phyloP scores from a whole-genome alignment of 495 filamentous ascomycete species.

The Penicilliopsis zonata region DNA sequence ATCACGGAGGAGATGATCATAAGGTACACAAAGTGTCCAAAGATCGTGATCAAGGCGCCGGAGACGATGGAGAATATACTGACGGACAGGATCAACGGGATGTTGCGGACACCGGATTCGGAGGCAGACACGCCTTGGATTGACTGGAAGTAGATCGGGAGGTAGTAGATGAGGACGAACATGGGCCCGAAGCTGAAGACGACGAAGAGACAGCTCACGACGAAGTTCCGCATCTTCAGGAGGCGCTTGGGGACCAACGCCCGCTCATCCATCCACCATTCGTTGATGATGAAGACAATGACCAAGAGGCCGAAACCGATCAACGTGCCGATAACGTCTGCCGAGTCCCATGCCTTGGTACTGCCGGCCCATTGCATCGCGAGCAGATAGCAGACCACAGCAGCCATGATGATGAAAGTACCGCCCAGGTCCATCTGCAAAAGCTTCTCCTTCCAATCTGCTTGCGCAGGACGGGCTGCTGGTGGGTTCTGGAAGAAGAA shows the following conservation, averaged over 20 bases:
- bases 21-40: constrained; percentile 41
- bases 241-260: constrained; percentile 9
- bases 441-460: constrained; percentile 16
- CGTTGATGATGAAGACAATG: constrained; percentile 10
- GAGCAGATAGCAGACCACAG: constrained; percentile 20
- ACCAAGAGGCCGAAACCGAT: constrained; percentile 21
- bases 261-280: constrained; percentile 16
- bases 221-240: constrained; percentile 11
- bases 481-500: constrained; percentile 26
- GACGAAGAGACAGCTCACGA: constrained; percentile 8
- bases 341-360: constrained; percentile 16
- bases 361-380: constrained; percentile 28
- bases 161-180: constrained; percentile 18
- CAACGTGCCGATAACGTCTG: constrained; percentile 17
- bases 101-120: constrained; percentile 49
- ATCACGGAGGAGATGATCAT: constrained; percentile 40
- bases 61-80: constrained; percentile 40
- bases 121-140: constrained; percentile 51
- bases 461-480: constrained; percentile 9
- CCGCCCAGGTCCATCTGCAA: constrained; percentile 21
- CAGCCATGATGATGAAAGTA: constrained; percentile 10
- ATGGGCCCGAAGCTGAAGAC: constrained; percentile 12
- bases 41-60: constrained; percentile 38
- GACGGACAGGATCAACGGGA: constrained; percentile 36
- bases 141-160: constrained; percentile 63